Base-by-base conservation (phyloP, 306 rosid genomes). In the Quercus rubra region DNA sequence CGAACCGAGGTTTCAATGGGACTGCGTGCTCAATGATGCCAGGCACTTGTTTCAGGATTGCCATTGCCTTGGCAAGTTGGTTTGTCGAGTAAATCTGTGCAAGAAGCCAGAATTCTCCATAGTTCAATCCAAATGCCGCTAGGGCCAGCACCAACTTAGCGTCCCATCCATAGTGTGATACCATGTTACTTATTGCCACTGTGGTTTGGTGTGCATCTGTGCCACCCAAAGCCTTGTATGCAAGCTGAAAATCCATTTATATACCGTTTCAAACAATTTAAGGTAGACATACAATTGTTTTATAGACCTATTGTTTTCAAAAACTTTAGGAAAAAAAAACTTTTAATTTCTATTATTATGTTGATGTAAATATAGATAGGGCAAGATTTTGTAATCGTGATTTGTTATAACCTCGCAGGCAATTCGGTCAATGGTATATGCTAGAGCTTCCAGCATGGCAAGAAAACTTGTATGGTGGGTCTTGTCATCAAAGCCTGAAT, bases 341-440 rank as follows among this genome's bases (percentile, higher is more conserved):
- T 33, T 33, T 35, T 35, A 35, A 35, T 35, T 35, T 35, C 41
- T 35, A 35, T 35, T 35, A 35, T 35, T 6, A 35, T 35, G 41
- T 35, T 35, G 41, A 5, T 35, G 41, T 35, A 35, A 35, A 35
- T 35, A 35, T 5, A 35, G 41, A 33, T 33, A 33, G 7, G 38
- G 38, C 7, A 33, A 33, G 38, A 35, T 35, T 35, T 35, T 35
- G 8, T 35, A 35, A 35, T 35, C 6, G 8, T 35, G 41, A 35
- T 72, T 61, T 55, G n/a, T 18, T 57, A 23, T 78, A 25, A 90
- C 92, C 94, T 90, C 92, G 15, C 81, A 57, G 41, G 88, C 54
- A 83, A 90, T 81, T 23, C 92, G 76, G 73, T 88, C 92, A 70
- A 90, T 90, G 81, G 81, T 83, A 58, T 78, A 78, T 41, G 89